These are phyloP conservation scores for Inga oerstediana DNA, from an alignment of 306 rosid species.

Conservation along the genomic window DNA sequence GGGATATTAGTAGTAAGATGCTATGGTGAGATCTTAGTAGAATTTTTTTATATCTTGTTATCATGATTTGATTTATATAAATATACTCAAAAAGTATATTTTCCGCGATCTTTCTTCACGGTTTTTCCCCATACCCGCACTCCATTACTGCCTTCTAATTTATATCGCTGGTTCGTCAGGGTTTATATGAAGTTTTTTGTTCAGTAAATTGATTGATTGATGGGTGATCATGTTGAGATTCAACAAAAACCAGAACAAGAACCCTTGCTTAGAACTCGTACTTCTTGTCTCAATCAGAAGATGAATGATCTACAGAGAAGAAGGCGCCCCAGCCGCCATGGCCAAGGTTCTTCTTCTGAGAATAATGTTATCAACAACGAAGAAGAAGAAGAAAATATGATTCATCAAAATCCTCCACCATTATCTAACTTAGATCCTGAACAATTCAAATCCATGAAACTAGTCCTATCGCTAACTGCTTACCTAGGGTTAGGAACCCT, in stretches of 20 bases:
- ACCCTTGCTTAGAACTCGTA: slow-evolving; percentile 48
- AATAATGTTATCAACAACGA: not conserved
- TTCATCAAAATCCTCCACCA: slow-evolving; percentile 20
- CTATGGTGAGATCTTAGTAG: too few species aligned
- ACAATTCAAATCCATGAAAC: slow-evolving; percentile 39
- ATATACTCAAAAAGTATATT: too few species aligned
- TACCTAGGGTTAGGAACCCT: slow-evolving; percentile 74
- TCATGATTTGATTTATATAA: too few species aligned
- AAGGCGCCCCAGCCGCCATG: slow-evolving; percentile 34
- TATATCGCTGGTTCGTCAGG: slow-evolving; percentile 12
- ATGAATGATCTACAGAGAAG: slow-evolving; percentile 50
- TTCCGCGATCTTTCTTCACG: not conserved
- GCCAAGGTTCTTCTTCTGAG: slow-evolving; percentile 27
- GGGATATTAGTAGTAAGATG: too few species aligned
- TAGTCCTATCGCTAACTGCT: slow-evolving; percentile 39
- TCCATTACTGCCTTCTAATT: not conserved
- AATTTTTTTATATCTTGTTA: too few species aligned
- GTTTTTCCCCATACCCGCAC: not conserved
- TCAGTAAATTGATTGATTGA: slow-evolving; percentile 30
- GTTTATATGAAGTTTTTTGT: slow-evolving; percentile 10
- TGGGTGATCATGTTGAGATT: slow-evolving; percentile 54
- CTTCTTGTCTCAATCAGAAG: slow-evolving; percentile 41
- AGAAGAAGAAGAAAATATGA: slow-evolving; percentile 34
- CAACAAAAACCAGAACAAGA: slow-evolving; percentile 24
- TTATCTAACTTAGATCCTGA: not conserved